These are phyloP conservation scores for Orbilia blumenaviensis DNA, from an alignment of 2,329 filamentous ascomycete genomes.

Conservation along the genomic window DNA sequence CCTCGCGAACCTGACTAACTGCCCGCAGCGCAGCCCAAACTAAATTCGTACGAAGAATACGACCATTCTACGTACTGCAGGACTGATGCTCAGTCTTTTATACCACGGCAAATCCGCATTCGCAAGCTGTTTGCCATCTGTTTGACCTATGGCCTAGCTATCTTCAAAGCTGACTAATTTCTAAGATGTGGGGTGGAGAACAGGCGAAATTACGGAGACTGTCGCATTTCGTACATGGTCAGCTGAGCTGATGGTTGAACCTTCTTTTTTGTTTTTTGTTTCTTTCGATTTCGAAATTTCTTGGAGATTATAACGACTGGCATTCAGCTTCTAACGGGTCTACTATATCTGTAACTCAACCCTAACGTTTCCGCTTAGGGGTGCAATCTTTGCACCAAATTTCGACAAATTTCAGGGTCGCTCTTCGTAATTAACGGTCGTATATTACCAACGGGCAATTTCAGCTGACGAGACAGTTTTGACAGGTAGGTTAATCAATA, in stretches of 20 bases:
- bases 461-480: constrained; percentile 4
- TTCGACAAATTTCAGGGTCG: constrained; percentile 24
- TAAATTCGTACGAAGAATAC: constrained; percentile 16
- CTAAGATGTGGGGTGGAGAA: constrained; percentile 42
- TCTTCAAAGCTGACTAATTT: constrained; percentile 40
- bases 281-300: too few species aligned
- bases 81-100: constrained; percentile 1
- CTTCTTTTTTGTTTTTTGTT: constrained; percentile 3
- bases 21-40: too few species aligned
- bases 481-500: not conserved
- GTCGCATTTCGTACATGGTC: constrained; percentile 34
- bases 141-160: constrained; percentile 21
- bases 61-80: not conserved
- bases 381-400: not conserved
- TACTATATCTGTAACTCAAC: constrained; percentile 30
- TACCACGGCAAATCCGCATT: constrained; percentile 13
- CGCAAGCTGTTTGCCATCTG: constrained; percentile 26
- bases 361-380: not conserved
- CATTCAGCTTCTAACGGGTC: constrained; percentile 1
- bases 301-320: constrained; percentile 8
- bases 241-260: constrained; percentile 30
- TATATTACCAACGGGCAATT: constrained; percentile 20
- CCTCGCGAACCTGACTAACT: not conserved
- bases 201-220: constrained; percentile 25
- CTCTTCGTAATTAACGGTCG: constrained; percentile 13